Base-by-base conservation (phyloP, 1,139 yeast genomes). In the Hyphopichia khmerensis region DNA sequence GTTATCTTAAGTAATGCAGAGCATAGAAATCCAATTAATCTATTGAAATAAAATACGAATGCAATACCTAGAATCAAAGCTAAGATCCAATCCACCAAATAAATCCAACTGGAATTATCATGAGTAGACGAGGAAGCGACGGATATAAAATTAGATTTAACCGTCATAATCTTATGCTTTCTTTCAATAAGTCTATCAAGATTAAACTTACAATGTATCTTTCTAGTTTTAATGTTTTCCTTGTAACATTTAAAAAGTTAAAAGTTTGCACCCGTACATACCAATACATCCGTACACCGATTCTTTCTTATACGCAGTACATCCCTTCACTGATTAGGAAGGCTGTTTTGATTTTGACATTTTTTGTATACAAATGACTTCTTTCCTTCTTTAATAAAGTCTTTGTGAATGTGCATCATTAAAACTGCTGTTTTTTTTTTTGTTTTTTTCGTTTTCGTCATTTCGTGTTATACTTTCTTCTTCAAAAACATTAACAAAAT, bases 11-110 rank as follows among this genome's bases (percentile, higher is more conserved):
- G 53, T 0, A 75, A 24, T 9, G 64, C 59, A 7, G 95, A 77
- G 8, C 88, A 32, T 0, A 78, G 19, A 43, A 75, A 71, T n/a
- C 95, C 98, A 15, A 85, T 61, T 14, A 84, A 64, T 46, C 97
- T 74, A 53, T 87, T 84, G 65, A 89, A 79, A 64, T 84, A 87
- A 65, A 90, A 90, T 35, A 89, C 67, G 47, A 86, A 75, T 32
- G 85, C 79, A 2, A 87, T 59, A 0, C 84, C 72, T 16, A 87
- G 69, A 18, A 85, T 65, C 35, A 87, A 72, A 2, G 86, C 75
- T 47, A 90, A 67, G 36, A 86, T 66, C 96, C 96, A 89, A 59
- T 88, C 90, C 29, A 81, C 84, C 46, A 90, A 68, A 60, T 90
- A 91, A 24, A 87, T 87, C 95, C 96, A 87, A 55, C 83, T 77